Evolutionary conservation across 2,329 filamentous ascomycete genomes (phyloP).

Genomic region (Berkeleyomyces basicola): DNA sequence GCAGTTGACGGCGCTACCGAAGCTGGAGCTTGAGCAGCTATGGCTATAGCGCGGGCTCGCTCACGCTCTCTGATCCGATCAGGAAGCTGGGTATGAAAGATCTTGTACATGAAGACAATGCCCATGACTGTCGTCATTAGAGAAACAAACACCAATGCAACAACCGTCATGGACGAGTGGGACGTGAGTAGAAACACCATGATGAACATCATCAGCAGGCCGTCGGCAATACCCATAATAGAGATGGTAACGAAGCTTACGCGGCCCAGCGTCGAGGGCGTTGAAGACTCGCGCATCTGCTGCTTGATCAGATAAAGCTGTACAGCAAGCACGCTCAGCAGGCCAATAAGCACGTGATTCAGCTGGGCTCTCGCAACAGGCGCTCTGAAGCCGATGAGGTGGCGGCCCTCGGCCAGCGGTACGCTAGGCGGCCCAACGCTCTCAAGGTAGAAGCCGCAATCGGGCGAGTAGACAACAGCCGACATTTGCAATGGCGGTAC

Average conservation of each 20-base stretch:
- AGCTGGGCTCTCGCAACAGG: slow-evolving; percentile 40
- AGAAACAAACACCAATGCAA: slow-evolving; percentile 33
- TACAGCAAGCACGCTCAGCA: slow-evolving; percentile 39
- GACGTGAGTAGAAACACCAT: slow-evolving; percentile 13
- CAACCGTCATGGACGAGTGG: slow-evolving; percentile 33
- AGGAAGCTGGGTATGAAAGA: slow-evolving; percentile 39
- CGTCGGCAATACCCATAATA: slow-evolving; percentile 33
- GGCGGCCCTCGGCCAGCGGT: slow-evolving; percentile 32
- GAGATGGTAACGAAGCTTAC: slow-evolving; percentile 47
- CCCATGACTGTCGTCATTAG: slow-evolving; percentile 42
- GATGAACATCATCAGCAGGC: slow-evolving; percentile 29
- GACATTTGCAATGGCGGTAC: slow-evolving; percentile 45
- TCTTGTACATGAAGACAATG: slow-evolving; percentile 40
- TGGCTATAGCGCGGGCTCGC: slow-evolving; percentile 15
- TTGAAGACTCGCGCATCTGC: slow-evolving; percentile 50
- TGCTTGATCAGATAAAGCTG: slow-evolving; percentile 45
- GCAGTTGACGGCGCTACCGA: slow-evolving; percentile 20
- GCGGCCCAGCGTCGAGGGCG: slow-evolving; percentile 49
- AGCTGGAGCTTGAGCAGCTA: background rate
- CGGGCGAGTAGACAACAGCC: slow-evolving; percentile 48
- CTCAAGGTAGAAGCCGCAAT: slow-evolving; percentile 50
- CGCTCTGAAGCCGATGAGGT: slow-evolving; percentile 43
- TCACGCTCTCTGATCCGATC: slow-evolving; percentile 37
- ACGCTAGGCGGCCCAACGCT: slow-evolving; percentile 45
- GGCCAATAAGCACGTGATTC: slow-evolving; percentile 41